Conservation (phyloP, 2,329 filamentous ascomycete genomes). For the Phaeosphaeria sp. region DNA sequence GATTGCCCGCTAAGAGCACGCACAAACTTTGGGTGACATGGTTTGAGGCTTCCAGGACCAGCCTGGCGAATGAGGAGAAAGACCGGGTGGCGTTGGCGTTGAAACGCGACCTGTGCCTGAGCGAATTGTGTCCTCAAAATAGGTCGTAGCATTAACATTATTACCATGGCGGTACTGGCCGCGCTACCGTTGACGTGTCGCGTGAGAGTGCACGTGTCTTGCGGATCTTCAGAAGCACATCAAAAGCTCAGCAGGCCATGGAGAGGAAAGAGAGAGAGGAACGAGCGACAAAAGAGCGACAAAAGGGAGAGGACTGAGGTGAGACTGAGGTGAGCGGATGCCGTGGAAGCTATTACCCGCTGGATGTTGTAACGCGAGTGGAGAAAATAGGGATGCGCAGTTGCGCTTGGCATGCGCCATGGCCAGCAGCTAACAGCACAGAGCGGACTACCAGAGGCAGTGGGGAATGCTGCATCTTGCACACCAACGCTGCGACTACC, state of each 20-base stretch:
- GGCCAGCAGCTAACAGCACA: constrained; percentile 3
- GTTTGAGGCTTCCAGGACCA: constrained; percentile 22
- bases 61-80: constrained; percentile 31
- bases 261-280: constrained; percentile 14
- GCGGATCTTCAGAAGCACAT: constrained; percentile 15
- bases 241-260: neutral
- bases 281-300: constrained; percentile 17
- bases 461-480: neutral
- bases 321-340: constrained; percentile 6
- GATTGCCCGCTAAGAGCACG: constrained; percentile 43
- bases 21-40: constrained; percentile 15
- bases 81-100: constrained; percentile 16
- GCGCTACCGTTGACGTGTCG: constrained; percentile 20
- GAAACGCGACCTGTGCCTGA: constrained; percentile 26
- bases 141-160: constrained; percentile 42
- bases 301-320: constrained; percentile 11
- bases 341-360: neutral
- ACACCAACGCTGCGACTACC: neutral
- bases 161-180: constrained; percentile 20
- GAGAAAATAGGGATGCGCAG: constrained; percentile 5
- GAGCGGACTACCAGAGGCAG: neutral
- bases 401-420: constrained; percentile 2
- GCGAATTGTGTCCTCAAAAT: constrained; percentile 19
- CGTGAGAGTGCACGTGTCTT: constrained; percentile 28
- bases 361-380: neutral